Percentiles rank a stretch among this genome's conserved stretches.
phyloP scores from a whole-genome alignment of 805 yeast genomes.

The Cyberlindnera maclurae region DNA sequence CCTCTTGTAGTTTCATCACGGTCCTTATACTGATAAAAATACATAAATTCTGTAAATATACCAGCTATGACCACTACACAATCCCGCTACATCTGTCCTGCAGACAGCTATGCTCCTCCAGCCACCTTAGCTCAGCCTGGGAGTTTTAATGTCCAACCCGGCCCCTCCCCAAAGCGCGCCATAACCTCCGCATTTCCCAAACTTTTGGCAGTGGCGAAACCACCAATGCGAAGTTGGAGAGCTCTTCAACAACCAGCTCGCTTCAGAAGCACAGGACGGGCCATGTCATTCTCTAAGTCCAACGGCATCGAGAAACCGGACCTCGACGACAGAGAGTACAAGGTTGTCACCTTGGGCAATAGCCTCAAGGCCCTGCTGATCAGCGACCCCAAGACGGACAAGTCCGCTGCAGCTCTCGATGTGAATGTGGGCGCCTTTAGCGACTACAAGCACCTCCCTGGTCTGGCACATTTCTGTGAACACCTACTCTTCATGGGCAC shows the following conservation, averaged over 20 bases:
- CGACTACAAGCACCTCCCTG: slow-evolving; percentile 58
- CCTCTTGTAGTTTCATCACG: too few relatives aligned
- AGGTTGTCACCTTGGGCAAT: slow-evolving; percentile 54
- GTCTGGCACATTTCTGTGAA: slow-evolving; percentile 75
- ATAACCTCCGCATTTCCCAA: neutral
- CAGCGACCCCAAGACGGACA: slow-evolving; percentile 63
- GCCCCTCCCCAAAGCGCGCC: too few relatives aligned
- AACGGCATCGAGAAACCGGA: slow-evolving; percentile 33
- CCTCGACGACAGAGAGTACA: slow-evolving; percentile 70
- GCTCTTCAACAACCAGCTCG: neutral
- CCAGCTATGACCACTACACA: too few relatives aligned
- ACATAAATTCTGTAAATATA: too few relatives aligned
- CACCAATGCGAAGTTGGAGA: neutral
- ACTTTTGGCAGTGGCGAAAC: neutral
- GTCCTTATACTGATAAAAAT: too few relatives aligned
- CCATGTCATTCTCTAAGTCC: slow-evolving; percentile 12
- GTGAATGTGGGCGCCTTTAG: slow-evolving; percentile 73
- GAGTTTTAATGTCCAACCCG: neutral
- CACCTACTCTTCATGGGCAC: slow-evolving; percentile 80
- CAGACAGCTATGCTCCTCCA: too few relatives aligned
- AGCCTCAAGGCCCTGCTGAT: slow-evolving; percentile 55
- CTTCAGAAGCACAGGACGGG: too few relatives aligned
- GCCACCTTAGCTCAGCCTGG: too few relatives aligned
- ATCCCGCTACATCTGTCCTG: too few relatives aligned
- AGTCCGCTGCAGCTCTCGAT: slow-evolving; percentile 73